These are phyloP conservation scores for Colletotrichum chlorophyti DNA, from an alignment of 2,329 filamentous ascomycete genomes.

Conservation along the genomic window DNA sequence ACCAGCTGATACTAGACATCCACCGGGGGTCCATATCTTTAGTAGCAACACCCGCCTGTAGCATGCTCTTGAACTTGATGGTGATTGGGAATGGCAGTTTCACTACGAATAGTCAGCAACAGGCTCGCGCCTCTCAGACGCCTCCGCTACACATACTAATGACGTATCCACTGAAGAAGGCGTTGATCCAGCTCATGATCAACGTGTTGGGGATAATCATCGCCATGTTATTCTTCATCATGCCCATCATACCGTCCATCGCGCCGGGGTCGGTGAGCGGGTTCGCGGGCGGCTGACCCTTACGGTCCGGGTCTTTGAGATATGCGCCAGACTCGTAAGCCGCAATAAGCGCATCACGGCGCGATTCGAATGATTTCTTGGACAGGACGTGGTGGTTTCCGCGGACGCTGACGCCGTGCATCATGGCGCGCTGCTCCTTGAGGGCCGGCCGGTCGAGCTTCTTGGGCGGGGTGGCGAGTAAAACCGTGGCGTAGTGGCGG, in stretches of 20 bases:
- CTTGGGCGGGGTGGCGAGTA: slow-evolving; percentile 87
- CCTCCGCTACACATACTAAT: slow-evolving; percentile 68
- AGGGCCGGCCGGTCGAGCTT: slow-evolving; percentile 76
- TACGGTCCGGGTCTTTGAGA: slow-evolving; percentile 85
- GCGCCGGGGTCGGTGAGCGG: slow-evolving; percentile 93
- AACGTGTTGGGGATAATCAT: slow-evolving; percentile 99
- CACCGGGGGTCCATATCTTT: slow-evolving; percentile 96
- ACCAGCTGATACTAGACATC: slow-evolving; percentile 99
- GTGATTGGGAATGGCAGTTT: slow-evolving; percentile 97
- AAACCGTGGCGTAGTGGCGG: slow-evolving; percentile 93
- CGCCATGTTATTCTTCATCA: slow-evolving; percentile 99
- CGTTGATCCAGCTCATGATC: slow-evolving; percentile 99
- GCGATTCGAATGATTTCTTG: slow-evolving; percentile 75
- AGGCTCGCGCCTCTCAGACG: not conserved
- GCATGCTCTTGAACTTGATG: slow-evolving; percentile 99
- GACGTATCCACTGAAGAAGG: slow-evolving; percentile 97
- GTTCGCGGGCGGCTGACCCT: slow-evolving; percentile 88
- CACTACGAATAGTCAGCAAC: slow-evolving; percentile 61
- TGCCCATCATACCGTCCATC: slow-evolving; percentile 99
- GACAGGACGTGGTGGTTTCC: slow-evolving; percentile 83
- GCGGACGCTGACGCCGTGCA: slow-evolving; percentile 85
- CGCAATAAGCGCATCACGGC: slow-evolving; percentile 81
- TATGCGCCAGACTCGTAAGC: slow-evolving; percentile 87
- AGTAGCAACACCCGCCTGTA: slow-evolving; percentile 95
- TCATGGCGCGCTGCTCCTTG: slow-evolving; percentile 84